Percentiles rank a stretch among this genome's conserved stretches.
These are phyloP conservation scores for Cairneyella variabilis DNA, from an alignment of 495 filamentous ascomycete species.

Conservation along the genomic window DNA sequence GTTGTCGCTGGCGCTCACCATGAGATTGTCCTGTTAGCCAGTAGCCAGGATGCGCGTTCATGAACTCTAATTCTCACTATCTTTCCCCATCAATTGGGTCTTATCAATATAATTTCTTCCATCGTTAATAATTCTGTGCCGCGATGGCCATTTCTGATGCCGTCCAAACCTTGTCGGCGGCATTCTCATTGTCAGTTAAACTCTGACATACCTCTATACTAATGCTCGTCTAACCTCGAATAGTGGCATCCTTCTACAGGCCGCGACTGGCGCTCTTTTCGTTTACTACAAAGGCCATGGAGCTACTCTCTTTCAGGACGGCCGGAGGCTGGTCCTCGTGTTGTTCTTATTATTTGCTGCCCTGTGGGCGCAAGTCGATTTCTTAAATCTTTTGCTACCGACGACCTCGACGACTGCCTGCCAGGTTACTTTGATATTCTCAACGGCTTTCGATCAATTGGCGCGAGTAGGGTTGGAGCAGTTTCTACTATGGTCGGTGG, in stretches of 20 bases:
- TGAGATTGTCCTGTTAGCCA: constrained; percentile 29
- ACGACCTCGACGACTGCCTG: constrained; percentile 37
- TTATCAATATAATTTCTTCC: constrained; percentile 32
- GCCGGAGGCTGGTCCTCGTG: constrained; percentile 61
- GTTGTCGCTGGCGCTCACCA: constrained; percentile 28
- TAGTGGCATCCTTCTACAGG: constrained; percentile 49
- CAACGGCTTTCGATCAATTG: constrained; percentile 49
- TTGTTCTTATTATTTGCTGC: constrained; percentile 45
- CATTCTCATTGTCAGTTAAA: constrained; percentile 50
- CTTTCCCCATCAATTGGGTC: constrained; percentile 50
- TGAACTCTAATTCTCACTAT: constrained; percentile 31
- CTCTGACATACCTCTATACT: background rate
- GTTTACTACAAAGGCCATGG: constrained; percentile 48
- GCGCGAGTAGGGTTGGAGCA: constrained; percentile 45
- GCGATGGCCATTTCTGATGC: constrained; percentile 36
- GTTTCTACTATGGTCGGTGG: constrained; percentile 45
- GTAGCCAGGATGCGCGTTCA: constrained; percentile 26
- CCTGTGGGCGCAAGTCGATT: constrained; percentile 48
- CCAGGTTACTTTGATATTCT: constrained; percentile 44
- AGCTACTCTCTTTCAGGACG: constrained; percentile 46
- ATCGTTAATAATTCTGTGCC: constrained; percentile 27
- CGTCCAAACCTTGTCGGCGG: constrained; percentile 46
- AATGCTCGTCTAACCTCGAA: constrained; percentile 12
- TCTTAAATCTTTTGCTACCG: constrained; percentile 43
- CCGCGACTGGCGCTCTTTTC: constrained; percentile 46